phyloP scores from a whole-genome alignment of 169 alveolate genomes.

The Perkinsus chesapeaki region DNA sequence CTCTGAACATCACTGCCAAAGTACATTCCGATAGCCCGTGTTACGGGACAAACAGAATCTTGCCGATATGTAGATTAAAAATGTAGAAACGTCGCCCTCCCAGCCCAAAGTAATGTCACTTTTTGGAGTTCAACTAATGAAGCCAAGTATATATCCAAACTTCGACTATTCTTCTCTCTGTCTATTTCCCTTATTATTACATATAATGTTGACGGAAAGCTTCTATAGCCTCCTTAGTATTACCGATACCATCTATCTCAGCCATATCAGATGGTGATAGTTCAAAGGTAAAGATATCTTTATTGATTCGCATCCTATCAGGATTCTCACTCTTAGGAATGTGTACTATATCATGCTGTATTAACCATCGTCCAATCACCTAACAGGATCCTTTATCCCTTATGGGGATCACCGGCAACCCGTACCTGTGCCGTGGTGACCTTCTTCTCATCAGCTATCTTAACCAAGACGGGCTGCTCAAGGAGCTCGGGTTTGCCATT shows the following conservation, averaged over 20 bases:
- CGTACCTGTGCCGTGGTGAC: neutral
- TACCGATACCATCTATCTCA: neutral
- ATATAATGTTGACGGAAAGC: neutral
- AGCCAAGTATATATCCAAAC: too few species aligned
- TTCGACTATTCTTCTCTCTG: neutral
- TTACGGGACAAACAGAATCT: too few species aligned
- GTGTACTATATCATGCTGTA: neutral
- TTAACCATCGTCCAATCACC: neutral
- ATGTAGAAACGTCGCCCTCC: too few species aligned
- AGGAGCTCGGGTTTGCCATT: neutral
- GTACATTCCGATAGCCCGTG: too few species aligned
- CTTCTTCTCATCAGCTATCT: neutral
- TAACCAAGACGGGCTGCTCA: neutral
- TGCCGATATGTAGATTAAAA: too few species aligned
- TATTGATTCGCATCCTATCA: neutral
- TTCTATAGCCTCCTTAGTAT: neutral
- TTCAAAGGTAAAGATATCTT: neutral
- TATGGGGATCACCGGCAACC: neutral
- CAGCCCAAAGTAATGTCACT: too few species aligned
- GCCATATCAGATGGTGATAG: neutral
- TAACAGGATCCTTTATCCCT: neutral
- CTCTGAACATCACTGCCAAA: too few species aligned
- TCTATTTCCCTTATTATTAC: neutral
- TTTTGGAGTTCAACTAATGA: too few species aligned
- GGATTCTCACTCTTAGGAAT: neutral